These are phyloP conservation scores for Claviceps digitariae DNA, from an alignment of 2,329 filamentous ascomycete genomes.

Conservation along the genomic window DNA sequence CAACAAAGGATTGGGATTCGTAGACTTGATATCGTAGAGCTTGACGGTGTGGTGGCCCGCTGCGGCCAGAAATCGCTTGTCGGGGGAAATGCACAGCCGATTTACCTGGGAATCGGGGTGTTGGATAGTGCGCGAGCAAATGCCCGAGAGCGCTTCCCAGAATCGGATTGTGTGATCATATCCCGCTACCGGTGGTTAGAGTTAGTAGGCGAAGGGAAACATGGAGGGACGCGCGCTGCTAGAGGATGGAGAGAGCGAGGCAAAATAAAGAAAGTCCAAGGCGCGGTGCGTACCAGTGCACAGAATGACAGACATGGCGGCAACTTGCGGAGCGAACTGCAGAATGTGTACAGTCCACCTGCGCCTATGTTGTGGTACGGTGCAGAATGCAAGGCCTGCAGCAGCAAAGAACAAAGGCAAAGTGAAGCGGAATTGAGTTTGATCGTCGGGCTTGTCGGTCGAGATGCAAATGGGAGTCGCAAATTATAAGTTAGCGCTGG, in stretches of 20 bases:
- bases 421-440: neutral
- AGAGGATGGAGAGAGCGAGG: neutral
- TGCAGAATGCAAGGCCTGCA: neutral
- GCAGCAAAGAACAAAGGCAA: neutral
- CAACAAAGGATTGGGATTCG: constrained; percentile 86
- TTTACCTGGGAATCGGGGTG: constrained; percentile 98
- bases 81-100: constrained; percentile 92
- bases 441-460: neutral
- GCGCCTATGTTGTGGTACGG: neutral
- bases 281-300: constrained; percentile 38
- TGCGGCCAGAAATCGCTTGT: constrained; percentile 92
- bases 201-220: constrained; percentile 9
- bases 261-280: too few relatives aligned
- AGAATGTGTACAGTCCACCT: neutral
- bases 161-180: constrained; percentile 60
- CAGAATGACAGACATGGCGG: constrained; percentile 46
- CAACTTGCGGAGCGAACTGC: neutral
- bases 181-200: constrained; percentile 29
- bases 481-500: neutral
- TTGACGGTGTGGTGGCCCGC: constrained; percentile 72
- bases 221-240: neutral
- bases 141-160: constrained; percentile 96
- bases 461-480: neutral
- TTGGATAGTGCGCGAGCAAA: constrained; percentile 95
- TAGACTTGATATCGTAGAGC: constrained; percentile 96